Percentiles rank a stretch among this genome's conserved stretches.
Conservation (phyloP, 768 basidiomycete species). For the Naganishia vaughanmartiniae region DNA sequence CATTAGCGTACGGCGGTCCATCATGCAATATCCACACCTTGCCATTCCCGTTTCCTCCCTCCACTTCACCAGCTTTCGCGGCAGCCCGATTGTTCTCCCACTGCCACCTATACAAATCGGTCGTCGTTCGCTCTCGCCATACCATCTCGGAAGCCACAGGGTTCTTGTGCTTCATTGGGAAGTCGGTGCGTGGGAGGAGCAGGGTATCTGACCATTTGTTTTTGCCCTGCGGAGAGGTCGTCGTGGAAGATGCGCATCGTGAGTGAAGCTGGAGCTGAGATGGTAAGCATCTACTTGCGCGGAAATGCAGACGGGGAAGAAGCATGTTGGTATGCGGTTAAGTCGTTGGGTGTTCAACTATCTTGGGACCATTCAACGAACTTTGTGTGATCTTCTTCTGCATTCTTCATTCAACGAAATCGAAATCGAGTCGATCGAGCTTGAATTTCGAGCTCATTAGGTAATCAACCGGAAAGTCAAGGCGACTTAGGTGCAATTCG, state of each 20-base stretch:
- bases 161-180: slow-evolving; percentile 68
- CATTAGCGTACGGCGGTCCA: slow-evolving; percentile 97
- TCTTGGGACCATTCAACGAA: no score
- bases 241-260: neutral
- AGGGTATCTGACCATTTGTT: slow-evolving; percentile 59
- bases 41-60: slow-evolving; percentile 51
- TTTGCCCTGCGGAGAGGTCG: neutral
- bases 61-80: no score
- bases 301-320: neutral
- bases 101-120: slow-evolving; percentile 66
- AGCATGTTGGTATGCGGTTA: neutral
- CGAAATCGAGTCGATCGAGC: no score
- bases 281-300: neutral
- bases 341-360: no score
- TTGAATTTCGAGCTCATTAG: no score
- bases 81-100: slow-evolving; percentile 58
- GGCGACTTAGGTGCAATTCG: no score
- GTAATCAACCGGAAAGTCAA: no score
- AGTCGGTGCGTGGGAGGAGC: slow-evolving; percentile 74
- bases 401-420: no score
- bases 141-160: slow-evolving; percentile 63
- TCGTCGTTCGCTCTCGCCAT: slow-evolving; percentile 65
- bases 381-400: no score
- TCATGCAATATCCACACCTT: slow-evolving; percentile 84
- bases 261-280: neutral